A percentile compares a stretch with the other conserved stretches of the same genome.
phyloP scores from a whole-genome alignment of 2,329 filamentous ascomycete species.

The Monilinia vaccinii-corymbosi region DNA sequence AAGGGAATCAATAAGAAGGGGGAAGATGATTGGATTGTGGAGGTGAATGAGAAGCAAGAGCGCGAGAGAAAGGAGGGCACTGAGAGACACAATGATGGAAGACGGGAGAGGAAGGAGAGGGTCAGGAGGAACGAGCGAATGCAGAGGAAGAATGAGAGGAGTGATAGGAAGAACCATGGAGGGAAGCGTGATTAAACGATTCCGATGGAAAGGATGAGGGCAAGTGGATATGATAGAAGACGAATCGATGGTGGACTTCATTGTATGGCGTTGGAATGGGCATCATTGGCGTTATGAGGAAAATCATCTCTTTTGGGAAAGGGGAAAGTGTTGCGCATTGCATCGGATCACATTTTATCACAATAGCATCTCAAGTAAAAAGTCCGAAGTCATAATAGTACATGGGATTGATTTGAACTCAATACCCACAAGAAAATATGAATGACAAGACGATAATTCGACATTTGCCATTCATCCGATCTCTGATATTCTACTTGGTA shows the following conservation, averaged over 20 bases:
- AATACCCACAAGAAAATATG: background rate
- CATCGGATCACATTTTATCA: background rate
- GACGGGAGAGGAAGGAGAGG: constrained; percentile 56
- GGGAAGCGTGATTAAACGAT: constrained; percentile 4
- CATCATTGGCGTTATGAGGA: constrained; percentile 7
- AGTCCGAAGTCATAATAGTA: background rate
- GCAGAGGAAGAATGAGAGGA: constrained; percentile 57
- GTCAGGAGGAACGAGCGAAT: constrained; percentile 62
- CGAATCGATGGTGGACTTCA: background rate
- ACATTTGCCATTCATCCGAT: background rate
- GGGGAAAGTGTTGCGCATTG: constrained; percentile 6
- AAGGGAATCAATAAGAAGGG: constrained; percentile 80
- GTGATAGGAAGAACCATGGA: constrained; percentile 28
- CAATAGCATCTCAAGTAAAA: background rate
- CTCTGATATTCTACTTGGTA: background rate
- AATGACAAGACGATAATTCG: background rate
- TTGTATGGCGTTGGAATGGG: constrained; percentile 14
- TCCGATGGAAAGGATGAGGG: background rate
- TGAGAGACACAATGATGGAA: constrained; percentile 51
- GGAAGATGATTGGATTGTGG: constrained; percentile 81
- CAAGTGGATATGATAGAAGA: background rate
- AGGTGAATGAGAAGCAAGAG: constrained; percentile 75
- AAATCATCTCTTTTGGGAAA: background rate
- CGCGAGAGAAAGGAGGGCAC: constrained; percentile 52
- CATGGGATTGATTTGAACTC: background rate